Conservation (phyloP, 108 stramenopile genomes). For the Cyclostephanos invisitatus region DNA sequence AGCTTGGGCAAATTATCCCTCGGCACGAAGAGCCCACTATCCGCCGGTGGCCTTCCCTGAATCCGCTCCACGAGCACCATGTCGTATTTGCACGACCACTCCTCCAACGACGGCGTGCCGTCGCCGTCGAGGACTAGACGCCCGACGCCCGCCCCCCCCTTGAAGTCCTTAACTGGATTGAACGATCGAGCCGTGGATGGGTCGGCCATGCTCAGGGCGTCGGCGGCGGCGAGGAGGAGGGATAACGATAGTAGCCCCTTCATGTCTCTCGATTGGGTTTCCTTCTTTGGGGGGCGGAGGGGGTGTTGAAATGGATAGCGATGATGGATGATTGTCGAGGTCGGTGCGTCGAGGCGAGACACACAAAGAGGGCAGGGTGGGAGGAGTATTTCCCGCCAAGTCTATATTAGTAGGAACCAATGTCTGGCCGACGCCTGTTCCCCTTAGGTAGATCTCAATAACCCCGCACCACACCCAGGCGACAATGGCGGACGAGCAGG, state of each 20-base stretch:
- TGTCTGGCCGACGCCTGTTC: too few relatives aligned
- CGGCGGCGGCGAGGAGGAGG: constrained; percentile 11
- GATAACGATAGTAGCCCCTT: constrained; percentile 9
- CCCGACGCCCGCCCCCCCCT: constrained; percentile 79
- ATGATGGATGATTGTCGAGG: too few relatives aligned
- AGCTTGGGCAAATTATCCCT: constrained; percentile 82
- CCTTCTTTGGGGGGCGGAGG: too few relatives aligned
- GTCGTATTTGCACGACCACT: constrained; percentile 72
- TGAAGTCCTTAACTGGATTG: constrained; percentile 50
- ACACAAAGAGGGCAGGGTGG: too few relatives aligned
- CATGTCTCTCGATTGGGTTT: too few relatives aligned
- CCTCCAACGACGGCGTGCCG: constrained; percentile 24
- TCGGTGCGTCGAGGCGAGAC: too few relatives aligned
- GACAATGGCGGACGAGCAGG: constrained; percentile 72
- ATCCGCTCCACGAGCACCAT: constrained; percentile 89
- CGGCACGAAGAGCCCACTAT: constrained; percentile 76
- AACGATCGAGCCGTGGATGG: constrained; percentile 45
- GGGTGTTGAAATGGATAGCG: too few relatives aligned
- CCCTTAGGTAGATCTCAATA: too few relatives aligned
- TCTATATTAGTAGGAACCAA: too few relatives aligned
- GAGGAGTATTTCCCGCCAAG: too few relatives aligned
- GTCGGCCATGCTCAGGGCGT: constrained; percentile 33
- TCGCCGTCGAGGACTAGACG: constrained; percentile 61
- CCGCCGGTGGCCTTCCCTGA: constrained; percentile 67
- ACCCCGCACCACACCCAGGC: too few relatives aligned